Conservation (phyloP, 345 rosid genomes). For the Euphorbia lathyris region DNA sequence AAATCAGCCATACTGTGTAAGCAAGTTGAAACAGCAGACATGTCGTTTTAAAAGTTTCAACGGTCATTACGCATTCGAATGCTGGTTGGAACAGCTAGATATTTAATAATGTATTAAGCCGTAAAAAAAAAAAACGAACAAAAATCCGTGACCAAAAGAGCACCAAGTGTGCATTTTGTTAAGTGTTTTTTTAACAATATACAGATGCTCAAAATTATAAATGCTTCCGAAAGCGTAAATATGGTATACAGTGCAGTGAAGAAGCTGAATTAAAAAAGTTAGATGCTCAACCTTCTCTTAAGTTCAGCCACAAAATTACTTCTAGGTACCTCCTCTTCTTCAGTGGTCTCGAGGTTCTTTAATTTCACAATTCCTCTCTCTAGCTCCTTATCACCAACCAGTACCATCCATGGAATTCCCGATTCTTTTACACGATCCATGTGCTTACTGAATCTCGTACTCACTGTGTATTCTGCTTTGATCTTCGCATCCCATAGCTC, state of each 20-base stretch:
- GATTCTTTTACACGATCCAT: conserved; percentile 48
- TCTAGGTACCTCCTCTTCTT: conserved; percentile 49
- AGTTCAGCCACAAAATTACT: conserved; percentile 45
- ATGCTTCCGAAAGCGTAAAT: neutral
- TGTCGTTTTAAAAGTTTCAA: too few relatives aligned
- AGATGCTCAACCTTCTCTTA: conserved; percentile 21
- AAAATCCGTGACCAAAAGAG: too few relatives aligned
- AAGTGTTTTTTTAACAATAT: too few relatives aligned
- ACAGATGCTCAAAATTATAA: neutral
- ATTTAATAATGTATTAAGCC: too few relatives aligned
- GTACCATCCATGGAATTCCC: conserved; percentile 58
- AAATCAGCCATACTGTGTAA: too few relatives aligned
- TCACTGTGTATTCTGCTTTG: conserved; percentile 64
- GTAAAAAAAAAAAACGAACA: too few relatives aligned
- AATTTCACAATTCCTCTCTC: conserved; percentile 55
- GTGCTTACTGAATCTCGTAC: conserved; percentile 59
- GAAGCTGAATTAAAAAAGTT: neutral
- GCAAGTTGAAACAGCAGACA: too few relatives aligned
- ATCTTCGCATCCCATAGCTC: conserved; percentile 59
- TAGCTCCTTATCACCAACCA: conserved; percentile 60
- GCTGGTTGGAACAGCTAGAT: too few relatives aligned
- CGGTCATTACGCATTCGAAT: too few relatives aligned
- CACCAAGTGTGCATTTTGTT: too few relatives aligned
- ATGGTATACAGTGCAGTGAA: neutral
- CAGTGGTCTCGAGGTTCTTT: conserved; percentile 48